A percentile compares a stretch with the other conserved stretches of the same genome.
These are phyloP conservation scores for Picochlorum sp. DNA, from an alignment of 139 green algal species.

Conservation along the genomic window DNA sequence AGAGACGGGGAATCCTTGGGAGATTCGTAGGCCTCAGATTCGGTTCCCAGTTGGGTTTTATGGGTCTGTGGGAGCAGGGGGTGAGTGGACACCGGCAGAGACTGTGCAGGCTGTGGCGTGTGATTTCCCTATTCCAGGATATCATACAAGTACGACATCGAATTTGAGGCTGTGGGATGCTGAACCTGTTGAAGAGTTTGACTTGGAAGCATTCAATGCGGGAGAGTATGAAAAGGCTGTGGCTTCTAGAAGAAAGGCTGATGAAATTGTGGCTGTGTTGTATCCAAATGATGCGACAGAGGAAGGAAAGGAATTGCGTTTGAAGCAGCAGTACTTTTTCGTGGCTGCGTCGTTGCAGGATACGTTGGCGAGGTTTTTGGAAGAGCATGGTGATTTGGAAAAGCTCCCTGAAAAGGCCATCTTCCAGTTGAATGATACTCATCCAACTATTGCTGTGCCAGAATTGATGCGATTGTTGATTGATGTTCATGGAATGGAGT, in stretches of 20 bases:
- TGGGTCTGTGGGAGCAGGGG: constrained; percentile 41
- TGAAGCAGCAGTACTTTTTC: constrained; percentile 99
- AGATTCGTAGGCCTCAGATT: constrained; percentile 56
- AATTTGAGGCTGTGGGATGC: constrained; percentile 97
- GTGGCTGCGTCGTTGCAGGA: constrained; percentile 92
- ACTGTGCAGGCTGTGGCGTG: constrained; percentile 73
- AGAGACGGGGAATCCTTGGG: constrained; percentile 85
- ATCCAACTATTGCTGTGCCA: constrained; percentile 92
- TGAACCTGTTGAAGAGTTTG: constrained; percentile 82
- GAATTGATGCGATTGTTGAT: constrained; percentile 96
- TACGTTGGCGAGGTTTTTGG: constrained; percentile 31
- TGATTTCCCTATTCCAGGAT: constrained; percentile 97
- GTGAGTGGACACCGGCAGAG: constrained; percentile 58
- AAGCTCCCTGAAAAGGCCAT: constrained; percentile 67
- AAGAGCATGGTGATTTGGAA: constrained; percentile 48
- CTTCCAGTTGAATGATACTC: constrained; percentile 99
- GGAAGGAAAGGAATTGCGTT: constrained; percentile 95
- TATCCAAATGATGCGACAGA: constrained; percentile 96
- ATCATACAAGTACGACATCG: constrained; percentile 75
- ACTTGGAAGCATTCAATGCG: constrained; percentile 79
- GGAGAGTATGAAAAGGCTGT: constrained; percentile 74
- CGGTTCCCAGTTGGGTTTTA: constrained; percentile 68
- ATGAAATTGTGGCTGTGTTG: constrained; percentile 91
- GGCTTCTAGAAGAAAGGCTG: constrained; percentile 66
- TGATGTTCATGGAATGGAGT: constrained; percentile 84